phyloP scores from a whole-genome alignment of 1,139 yeast species.

The Lodderomyces jiufengensis region DNA sequence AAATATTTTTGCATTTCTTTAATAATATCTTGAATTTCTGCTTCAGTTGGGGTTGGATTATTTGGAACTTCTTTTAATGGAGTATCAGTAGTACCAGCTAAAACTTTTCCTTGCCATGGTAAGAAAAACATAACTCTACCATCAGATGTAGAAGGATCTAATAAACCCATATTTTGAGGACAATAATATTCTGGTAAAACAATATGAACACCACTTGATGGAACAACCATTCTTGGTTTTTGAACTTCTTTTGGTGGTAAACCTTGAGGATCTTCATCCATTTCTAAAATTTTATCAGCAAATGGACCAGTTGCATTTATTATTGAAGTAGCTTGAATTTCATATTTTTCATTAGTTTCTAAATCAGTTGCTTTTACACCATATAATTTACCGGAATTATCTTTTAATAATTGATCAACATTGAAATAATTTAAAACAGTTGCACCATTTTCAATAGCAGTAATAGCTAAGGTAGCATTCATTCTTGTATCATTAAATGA shows the following conservation, averaged over 20 bases:
- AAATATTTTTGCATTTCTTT: conserved; percentile 86
- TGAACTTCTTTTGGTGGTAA: conserved; percentile 50
- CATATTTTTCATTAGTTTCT: conserved; percentile 63
- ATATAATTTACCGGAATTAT: conserved; percentile 51
- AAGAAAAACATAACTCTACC: conserved; percentile 96
- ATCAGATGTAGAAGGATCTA: conserved; percentile 90
- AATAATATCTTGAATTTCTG: conserved; percentile 84
- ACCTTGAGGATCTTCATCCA: conserved; percentile 75
- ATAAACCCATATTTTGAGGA: conserved; percentile 81
- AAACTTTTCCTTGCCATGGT: conserved; percentile 97
- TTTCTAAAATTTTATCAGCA: conserved; percentile 78
- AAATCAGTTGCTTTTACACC: conserved; percentile 78
- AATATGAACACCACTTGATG: conserved; percentile 91
- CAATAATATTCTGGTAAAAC: conserved; percentile 91
- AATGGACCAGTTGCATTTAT: conserved; percentile 96
- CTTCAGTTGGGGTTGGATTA: conserved; percentile 84
- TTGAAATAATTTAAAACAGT: conserved; percentile 85
- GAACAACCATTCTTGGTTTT: conserved; percentile 79
- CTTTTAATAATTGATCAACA: conserved; percentile 72
- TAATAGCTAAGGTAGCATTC: conserved; percentile 80
- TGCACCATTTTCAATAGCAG: conserved; percentile 87
- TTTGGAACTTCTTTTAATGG: conserved; percentile 72
- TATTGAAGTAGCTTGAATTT: conserved; percentile 66
- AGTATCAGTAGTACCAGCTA: conserved; percentile 95
- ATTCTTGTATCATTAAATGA: conserved; percentile 90